phyloP scores from a whole-genome alignment of 2,329 filamentous ascomycete species.

The Colletotrichum sp. region DNA sequence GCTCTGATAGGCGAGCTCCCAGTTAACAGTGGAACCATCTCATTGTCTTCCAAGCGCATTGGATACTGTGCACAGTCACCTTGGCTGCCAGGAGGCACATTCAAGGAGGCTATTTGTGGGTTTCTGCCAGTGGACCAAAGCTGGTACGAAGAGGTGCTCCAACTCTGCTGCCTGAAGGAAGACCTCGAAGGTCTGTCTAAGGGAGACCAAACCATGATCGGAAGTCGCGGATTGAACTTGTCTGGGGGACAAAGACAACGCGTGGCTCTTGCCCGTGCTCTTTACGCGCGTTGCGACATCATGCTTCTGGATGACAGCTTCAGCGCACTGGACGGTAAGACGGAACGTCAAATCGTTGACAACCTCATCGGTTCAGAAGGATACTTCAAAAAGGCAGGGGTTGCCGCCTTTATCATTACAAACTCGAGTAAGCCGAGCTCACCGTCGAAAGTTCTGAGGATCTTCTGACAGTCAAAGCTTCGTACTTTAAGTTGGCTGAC shows the following conservation, averaged over 20 bases:
- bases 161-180: constrained; percentile 21
- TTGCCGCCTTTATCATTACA: constrained; percentile 18
- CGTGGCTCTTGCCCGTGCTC: constrained; percentile 20
- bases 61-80: constrained; percentile 25
- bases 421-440: not conserved
- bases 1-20: constrained; percentile 26
- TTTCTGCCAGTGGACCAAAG: constrained; percentile 23
- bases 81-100: constrained; percentile 23
- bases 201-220: constrained; percentile 15
- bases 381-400: constrained; percentile 18
- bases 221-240: constrained; percentile 23
- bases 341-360: constrained; percentile 11
- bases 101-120: constrained; percentile 25
- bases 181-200: constrained; percentile 23
- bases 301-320: constrained; percentile 15
- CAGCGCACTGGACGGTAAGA: constrained; percentile 18
- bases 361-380: constrained; percentile 23
- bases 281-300: not conserved
- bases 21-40: not conserved
- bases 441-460: not conserved
- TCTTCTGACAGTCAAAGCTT: not conserved
- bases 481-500: not conserved
- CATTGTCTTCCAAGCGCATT: constrained; percentile 7
- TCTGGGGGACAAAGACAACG: constrained; percentile 29
- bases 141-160: constrained; percentile 36